Conservation (phyloP, 345 rosid genomes). For the Nephelium lappaceum region DNA sequence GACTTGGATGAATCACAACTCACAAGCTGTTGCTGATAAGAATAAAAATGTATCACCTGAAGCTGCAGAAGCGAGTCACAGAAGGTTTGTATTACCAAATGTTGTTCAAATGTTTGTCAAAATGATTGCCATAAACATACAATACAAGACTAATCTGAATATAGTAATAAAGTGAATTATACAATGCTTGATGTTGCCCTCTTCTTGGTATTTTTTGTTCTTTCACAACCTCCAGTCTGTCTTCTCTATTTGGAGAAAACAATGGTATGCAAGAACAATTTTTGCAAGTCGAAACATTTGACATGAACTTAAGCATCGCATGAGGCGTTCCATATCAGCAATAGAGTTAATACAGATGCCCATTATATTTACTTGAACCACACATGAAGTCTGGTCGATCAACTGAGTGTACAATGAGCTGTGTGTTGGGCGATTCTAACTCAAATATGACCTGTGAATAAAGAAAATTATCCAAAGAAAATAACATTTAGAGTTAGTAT, state of each 20-base stretch:
- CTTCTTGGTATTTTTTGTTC: neutral
- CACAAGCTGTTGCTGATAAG: too few species aligned
- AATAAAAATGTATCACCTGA: too few species aligned
- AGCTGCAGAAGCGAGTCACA: too few species aligned
- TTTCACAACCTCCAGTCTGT: too few species aligned
- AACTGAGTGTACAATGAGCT: conserved; percentile 53
- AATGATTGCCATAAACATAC: too few species aligned
- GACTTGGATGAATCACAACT: neutral
- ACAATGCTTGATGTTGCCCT: neutral
- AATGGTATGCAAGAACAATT: neutral
- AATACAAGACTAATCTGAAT: too few species aligned
- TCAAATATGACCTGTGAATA: conserved; percentile 64
- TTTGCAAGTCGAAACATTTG: neutral
- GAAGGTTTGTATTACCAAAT: too few species aligned
- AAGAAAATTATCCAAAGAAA: neutral
- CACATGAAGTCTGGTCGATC: conserved; percentile 62
- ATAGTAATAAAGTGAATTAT: neutral
- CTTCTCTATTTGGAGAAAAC: neutral
- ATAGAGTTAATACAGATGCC: conserved; percentile 40
- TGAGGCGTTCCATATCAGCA: neutral
- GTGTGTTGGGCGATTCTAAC: conserved; percentile 57
- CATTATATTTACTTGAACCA: conserved; percentile 40
- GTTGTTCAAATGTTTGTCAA: too few species aligned
- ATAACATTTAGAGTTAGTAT: neutral
- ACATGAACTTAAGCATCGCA: neutral